These are phyloP conservation scores for Fusarium protoensiforme DNA, from an alignment of 2,329 filamentous ascomycete species.

Conservation along the genomic window DNA sequence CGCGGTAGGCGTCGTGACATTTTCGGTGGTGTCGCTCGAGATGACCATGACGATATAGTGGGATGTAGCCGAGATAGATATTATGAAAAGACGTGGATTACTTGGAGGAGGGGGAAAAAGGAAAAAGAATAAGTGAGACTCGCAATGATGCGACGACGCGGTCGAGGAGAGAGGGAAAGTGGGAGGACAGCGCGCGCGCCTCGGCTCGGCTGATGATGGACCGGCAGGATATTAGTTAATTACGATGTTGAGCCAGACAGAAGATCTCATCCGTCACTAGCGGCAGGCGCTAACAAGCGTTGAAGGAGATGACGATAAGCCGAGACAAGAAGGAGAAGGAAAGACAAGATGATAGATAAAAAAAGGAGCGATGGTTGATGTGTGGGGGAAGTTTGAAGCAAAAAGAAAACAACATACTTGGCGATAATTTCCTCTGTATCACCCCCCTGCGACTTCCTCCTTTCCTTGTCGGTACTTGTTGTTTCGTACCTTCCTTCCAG, in stretches of 20 bases:
- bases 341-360: not conserved
- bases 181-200: constrained; percentile 13
- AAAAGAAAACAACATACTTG: not conserved
- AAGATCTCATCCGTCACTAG: constrained; percentile 14
- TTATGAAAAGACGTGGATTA: not conserved
- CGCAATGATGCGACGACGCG: not conserved
- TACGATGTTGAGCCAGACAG: constrained; percentile 21
- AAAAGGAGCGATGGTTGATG: constrained; percentile 10
- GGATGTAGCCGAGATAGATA: constrained; percentile 17
- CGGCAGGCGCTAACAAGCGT: constrained; percentile 13
- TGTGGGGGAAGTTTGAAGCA: not conserved
- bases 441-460: not conserved
- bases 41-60: constrained; percentile 33
- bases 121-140: not conserved
- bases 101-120: not conserved
- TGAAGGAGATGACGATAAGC: not conserved
- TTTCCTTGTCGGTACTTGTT: constrained; percentile 21
- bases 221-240: constrained; percentile 33
- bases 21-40: constrained; percentile 29
- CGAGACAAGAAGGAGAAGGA: not conserved
- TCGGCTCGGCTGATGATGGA: constrained; percentile 16
- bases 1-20: constrained; percentile 35
- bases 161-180: not conserved
- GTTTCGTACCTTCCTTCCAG: constrained; percentile 6
- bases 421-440: constrained; percentile 14